Base-by-base conservation (phyloP, 2,329 filamentous ascomycete species). In the Ceratocystis ficicola region DNA sequence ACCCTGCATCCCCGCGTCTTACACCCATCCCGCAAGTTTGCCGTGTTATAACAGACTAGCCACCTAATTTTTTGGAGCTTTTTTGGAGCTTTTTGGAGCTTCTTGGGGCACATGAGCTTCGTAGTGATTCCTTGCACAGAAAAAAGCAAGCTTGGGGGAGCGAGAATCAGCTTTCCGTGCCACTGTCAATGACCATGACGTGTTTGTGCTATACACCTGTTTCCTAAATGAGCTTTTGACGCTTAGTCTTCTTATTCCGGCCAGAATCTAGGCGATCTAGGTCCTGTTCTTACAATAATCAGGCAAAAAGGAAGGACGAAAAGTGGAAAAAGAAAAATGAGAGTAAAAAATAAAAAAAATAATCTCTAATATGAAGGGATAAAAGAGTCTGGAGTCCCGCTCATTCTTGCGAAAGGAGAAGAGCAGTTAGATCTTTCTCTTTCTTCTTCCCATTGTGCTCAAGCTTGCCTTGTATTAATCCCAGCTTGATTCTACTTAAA, bases 181-280 rank as follows among this genome's bases (percentile, higher is more conserved):
- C 36, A 10, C 36, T 41, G 36, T 41, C 15, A 5, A 41, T 5
- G 36, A 41, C 36, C 36, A 41, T 41, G 36, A 41, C 36, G 36
- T 41, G 36, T 15, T 41, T 41, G 36, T 41, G 15, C 36, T 3
- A 12, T 41, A 41, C 36, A 15, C 12, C 12, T 4, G 5, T 41
- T 41, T 41, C 36, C 36, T 5, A 41, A 41, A 41, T 15, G 36
- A 41, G 12, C 36, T 41, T 41, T 41, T 41, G 36, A 20, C 55
- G 55, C 55, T 59, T 59, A 15, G 55, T 36, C 28, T 41, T 41
- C 36, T 41, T 32, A 59, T 59, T 59, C 55, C 55, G 55, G 55
- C 55, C 7, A 36, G 55, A 7, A 32, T 4, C 22, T n/a, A n/a
- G 55, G 28, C 32, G 25, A 32, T 17, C 30, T 59, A 36, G 20